Evolutionary conservation across 2,329 filamentous ascomycete species (phyloP).

Genomic region (Penicillium sp.): DNA sequence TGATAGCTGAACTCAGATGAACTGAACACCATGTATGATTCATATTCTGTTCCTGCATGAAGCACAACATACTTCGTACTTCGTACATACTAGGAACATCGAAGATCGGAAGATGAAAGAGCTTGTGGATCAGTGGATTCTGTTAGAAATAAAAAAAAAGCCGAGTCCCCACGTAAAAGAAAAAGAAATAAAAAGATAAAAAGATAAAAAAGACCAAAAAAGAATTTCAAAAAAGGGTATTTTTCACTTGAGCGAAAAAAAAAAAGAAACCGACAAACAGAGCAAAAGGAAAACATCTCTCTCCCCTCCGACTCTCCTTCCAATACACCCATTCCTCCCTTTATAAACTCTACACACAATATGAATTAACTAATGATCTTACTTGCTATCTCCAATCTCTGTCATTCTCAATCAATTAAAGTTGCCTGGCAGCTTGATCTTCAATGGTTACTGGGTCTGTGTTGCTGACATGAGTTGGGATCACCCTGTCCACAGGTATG

Average conservation of each 20-base stretch:
- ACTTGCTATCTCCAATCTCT: not conserved
- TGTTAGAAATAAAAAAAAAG: constrained; percentile 3
- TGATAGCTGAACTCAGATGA: not conserved
- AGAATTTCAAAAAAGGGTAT: constrained; percentile 9
- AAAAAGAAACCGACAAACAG: constrained; percentile 29
- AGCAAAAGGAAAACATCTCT: constrained; percentile 39
- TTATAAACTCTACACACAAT: not conserved
- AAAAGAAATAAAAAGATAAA: constrained; percentile 17
- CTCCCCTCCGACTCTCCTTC: constrained; percentile 8
- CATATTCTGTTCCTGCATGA: constrained; percentile 1
- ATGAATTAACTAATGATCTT: constrained; percentile 7
- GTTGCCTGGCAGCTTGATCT: constrained; percentile 37
- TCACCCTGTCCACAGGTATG: constrained; percentile 48
- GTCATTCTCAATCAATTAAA: constrained; percentile 20
- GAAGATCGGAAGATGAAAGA: not conserved
- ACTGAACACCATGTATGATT: not conserved
- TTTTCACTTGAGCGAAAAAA: not conserved
- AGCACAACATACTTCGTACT: not conserved
- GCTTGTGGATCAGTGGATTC: constrained; percentile 1
- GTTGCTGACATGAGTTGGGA: constrained; percentile 49
- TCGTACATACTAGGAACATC: not conserved
- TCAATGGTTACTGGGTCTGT: constrained; percentile 37
- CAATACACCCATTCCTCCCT: constrained; percentile 5
- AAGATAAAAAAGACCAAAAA: constrained; percentile 9
- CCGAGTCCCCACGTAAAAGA: constrained; percentile 15